Evolutionary conservation across 2,329 filamentous ascomycete genomes (phyloP), one percentile per base, ranked within the genome.

Genomic region (Blastomyces parvus): DNA sequence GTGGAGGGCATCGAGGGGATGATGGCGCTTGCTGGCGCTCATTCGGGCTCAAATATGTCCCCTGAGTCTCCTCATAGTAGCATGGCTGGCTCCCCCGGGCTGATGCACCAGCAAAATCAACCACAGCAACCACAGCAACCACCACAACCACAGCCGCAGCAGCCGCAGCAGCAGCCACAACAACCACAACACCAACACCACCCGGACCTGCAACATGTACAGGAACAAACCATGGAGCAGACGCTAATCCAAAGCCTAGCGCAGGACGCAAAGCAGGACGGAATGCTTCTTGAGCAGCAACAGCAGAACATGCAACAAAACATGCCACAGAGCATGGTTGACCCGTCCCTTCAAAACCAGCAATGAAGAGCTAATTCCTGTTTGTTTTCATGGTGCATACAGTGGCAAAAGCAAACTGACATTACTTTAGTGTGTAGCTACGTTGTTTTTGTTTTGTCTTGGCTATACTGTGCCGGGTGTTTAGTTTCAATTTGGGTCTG

Each of bases 1-100:
- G 76, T 79, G 13, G 77, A 80, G 67, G 78, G 77, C 4, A 77
- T 80, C 42, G 77, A 79, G 69, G 77, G 76, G 7, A 78, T 79
- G 72, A 79, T 79, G 76, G 76, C 77, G 0, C 73, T 80, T 55
- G 78, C 77, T 17, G 76, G 77, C 22, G 76, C 75, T 22, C 76
- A 78, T 66, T 64, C 74, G 19, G 70, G 70, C 25, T 62, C 70
- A 27, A 63, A 36, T 36, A 63, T 59, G 44, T 55, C 61, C 19
- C 55, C 55, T 8, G 61, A 38, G 17, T 48, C 59, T 17, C 57
- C 62, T 19, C 40, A 56, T 22, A 62, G 44, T 30, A 63, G 53
- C 27, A 55, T 64, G 50, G 56, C 48, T 42, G 46, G 66, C 75
- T 46, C 71, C 71, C 7, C 73, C 22, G 52, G 42, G 33, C 64